Evolutionary conservation across 805 yeast genomes (phyloP).

Genomic region (Diddensiella caesifluorescens): DNA sequence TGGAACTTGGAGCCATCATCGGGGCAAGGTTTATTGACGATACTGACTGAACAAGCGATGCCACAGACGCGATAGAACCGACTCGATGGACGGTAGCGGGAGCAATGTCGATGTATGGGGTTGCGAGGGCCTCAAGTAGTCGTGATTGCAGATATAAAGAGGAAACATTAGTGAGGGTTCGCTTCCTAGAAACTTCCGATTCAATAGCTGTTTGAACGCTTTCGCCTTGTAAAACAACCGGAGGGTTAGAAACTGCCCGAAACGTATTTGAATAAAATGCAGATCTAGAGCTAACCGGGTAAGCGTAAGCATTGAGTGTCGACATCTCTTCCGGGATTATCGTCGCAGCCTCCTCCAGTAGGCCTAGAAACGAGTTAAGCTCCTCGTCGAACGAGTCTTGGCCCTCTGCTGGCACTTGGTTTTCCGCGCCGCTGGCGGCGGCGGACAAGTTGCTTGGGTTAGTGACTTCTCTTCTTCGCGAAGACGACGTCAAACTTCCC

Average conservation of each 20-base stretch:
- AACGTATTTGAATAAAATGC: constrained; percentile 6
- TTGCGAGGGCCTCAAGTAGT: constrained; percentile 27
- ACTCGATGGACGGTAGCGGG: constrained; percentile 15
- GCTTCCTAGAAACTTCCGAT: constrained; percentile 3
- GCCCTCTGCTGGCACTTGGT: background rate
- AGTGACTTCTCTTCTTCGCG: constrained; percentile 1
- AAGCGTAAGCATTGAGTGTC: background rate
- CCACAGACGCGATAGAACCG: constrained; percentile 38
- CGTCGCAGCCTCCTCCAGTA: constrained; percentile 14
- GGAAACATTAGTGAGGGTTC: constrained; percentile 10
- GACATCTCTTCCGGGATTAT: constrained; percentile 6
- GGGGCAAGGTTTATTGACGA: constrained; percentile 15
- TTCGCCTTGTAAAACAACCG: constrained; percentile 9
- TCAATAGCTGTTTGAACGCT: constrained; percentile 1
- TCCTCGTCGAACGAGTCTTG: constrained; percentile 7
- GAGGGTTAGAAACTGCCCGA: constrained; percentile 9
- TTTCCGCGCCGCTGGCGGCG: too few relatives aligned
- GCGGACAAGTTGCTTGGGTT: constrained; percentile 5
- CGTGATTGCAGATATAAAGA: constrained; percentile 17
- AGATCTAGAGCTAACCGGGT: constrained; percentile 2
- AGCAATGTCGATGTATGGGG: constrained; percentile 27
- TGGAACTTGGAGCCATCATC: constrained; percentile 1
- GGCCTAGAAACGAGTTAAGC: constrained; percentile 7
- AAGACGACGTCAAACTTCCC: constrained; percentile 16
- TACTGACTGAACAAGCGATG: constrained; percentile 35